Base-by-base conservation (phyloP, 169 alveolate species). In the Neospora caninum region DNA sequence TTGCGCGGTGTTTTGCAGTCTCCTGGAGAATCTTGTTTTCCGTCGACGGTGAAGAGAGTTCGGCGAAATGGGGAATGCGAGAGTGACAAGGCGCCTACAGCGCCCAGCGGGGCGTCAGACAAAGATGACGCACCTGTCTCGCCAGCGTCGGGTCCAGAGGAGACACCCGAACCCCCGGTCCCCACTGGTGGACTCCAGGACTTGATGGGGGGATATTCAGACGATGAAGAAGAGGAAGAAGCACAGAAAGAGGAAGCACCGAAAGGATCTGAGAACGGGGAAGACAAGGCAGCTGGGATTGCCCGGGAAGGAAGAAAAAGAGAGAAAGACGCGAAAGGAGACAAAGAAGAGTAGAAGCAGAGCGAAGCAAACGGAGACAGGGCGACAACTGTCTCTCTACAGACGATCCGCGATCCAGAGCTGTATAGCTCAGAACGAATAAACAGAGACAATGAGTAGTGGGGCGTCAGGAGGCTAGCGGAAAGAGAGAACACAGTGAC, bases 151-250 rank as follows among this genome's bases (percentile, higher is more conserved):
- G 45, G 43, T 9, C 43, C 22, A 16, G 84, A 73, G 43, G 84
- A 73, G 42, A 36, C 39, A 73, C 43, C 39, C 27, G 84, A 18
- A 13, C 45, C 84, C 25, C 39, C 84, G 7, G 41, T 73, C 42
- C 84, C 84, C 20, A 20, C 84, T 9, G 84, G 84, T 43, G 84
- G 84, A 0, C 84, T 73, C 43, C 25, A 13, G 45, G 84, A 73
- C 84, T n/a, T 73, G 84, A 73, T 73, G 84, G 84, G 84, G 39
- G 84, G 84, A 41, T 73, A 73, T 43, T 73, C 84, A 13, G 84
- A 73, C 25, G 84, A 73, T 43, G 84, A 73, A n/a, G 84, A 73
- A 22, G 84, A 36, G n/a, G 0, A 13, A 27, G 18, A 13, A 16
- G n/a, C 16, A 13, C 2, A 64, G 31, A 64, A 36, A 2, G 42